Conservation (phyloP, 768 basidiomycete genomes). For the Tricholoma saponaceum region DNA sequence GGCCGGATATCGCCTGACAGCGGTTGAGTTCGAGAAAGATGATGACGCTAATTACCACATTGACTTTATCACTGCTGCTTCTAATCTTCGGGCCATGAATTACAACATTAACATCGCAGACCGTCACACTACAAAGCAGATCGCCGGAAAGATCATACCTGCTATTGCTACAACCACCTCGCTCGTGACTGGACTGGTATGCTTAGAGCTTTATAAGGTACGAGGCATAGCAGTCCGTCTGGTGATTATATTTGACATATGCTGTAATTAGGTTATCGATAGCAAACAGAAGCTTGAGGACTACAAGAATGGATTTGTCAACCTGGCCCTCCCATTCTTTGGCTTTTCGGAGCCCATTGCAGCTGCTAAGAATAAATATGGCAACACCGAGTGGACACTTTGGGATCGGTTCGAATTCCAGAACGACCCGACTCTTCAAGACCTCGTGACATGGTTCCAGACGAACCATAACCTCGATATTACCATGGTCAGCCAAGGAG, state of each 20-base stretch:
- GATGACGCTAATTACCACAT: conserved; percentile 98
- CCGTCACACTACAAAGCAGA: conserved; percentile 92
- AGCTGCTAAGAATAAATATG: conserved; percentile 86
- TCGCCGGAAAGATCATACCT: conserved; percentile 98
- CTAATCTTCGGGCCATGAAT: conserved; percentile 93
- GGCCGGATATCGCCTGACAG: conserved; percentile 92
- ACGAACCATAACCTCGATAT: conserved; percentile 81
- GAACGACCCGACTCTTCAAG: conserved; percentile 82
- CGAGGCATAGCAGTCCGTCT: conserved; percentile 4
- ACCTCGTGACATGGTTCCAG: conserved; percentile 83
- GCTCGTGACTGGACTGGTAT: conserved; percentile 92
- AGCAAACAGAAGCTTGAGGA: conserved; percentile 90
- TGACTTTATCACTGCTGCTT: conserved; percentile 97
- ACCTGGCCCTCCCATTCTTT: conserved; percentile 97
- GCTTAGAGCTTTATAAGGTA: conserved; percentile 96
- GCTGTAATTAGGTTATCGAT: conserved; percentile 73
- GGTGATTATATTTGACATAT: conserved; percentile 1
- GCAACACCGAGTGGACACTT: conserved; percentile 88
- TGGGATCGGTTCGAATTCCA: conserved; percentile 97
- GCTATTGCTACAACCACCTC: conserved; percentile 99
- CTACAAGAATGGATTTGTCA: conserved; percentile 99
- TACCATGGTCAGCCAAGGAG: conserved; percentile 95
- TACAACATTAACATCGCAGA: conserved; percentile 87
- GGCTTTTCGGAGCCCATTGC: conserved; percentile 98
- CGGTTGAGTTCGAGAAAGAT: conserved; percentile 99